Evolutionary conservation across 768 basidiomycete species (phyloP), one percentile per base, ranked within the genome.

Genomic region (Gautieria morchelliformis): DNA sequence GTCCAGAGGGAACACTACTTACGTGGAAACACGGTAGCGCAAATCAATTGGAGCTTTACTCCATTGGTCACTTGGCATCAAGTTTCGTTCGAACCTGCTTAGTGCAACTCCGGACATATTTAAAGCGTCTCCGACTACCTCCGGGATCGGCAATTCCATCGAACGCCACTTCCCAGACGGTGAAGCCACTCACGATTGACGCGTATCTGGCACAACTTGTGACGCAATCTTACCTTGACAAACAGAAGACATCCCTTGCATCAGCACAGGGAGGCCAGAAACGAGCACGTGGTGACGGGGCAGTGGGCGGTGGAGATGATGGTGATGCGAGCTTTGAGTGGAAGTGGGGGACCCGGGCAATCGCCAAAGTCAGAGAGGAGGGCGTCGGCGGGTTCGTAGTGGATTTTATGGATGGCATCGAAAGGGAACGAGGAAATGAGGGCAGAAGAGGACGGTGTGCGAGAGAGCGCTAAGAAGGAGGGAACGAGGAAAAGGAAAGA

Each of bases 271-370:
- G 57, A 17, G 27, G 48, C 10, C 46, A 59, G 55, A 42, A 54
- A 33, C 19, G 58, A 46, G 40, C 46, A 58, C 47, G 54, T 14
- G 50, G 61, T 41, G 42, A 53, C 30, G 55, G 55, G 17, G 70
- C 59, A 71, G 69, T 48, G 62, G 60, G 7, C 59, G 70, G 58
- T 9, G 66, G 62, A 22, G 73, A 71, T 39, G 69, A 70, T 19
- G 69, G 71, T 7, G 78, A 74, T 15, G 68, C 70, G 14, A 69
- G 72, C 15, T 80, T 75, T 59, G 89, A 92, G 64, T 92, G 89
- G 91, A 79, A 82, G 17, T 97, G 93, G 93, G 93, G 93, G 3
- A 72, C 78, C 27, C 78, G 89, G 30, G 84, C 92, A 1, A 79
- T 85, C 40, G 80, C 80, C 33, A 93, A 97, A 69, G 80, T 96